Base-by-base conservation (phyloP, 2,329 filamentous ascomycete species). In the Teratosphaeria nubilosa region DNA sequence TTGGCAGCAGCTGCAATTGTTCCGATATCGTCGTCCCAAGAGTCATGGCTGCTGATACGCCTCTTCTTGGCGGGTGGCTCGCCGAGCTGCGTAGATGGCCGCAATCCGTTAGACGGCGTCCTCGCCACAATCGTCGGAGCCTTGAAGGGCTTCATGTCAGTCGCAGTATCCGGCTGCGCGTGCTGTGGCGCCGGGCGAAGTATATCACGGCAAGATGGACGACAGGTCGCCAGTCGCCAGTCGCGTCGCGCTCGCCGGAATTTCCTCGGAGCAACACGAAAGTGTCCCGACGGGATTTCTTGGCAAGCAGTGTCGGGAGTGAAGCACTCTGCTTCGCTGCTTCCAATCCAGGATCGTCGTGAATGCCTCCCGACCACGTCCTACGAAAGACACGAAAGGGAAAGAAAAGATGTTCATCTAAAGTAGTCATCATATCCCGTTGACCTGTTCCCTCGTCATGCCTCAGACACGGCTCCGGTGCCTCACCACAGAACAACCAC, bases 11-110 rank as follows among this genome's bases (percentile, higher is more conserved):
- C 63, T 37, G 64, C 56, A 7, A 67, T 58, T 1, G 66, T 59
- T 50, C 65, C 58, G 16, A 62, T 52, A 48, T 62, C 55, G 57
- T 67, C 65, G 13, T 63, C 60, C 32, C 60, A 62, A 45, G 66
- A 67, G 51, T 65, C 57, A 48, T 73, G 67, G 14, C 67, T 63
- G 50, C 71, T 74, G 34, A 74, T 70, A 53, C 75, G 71, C 51
- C 74, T 70, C 63, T 73, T 76, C 66, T 77, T 77, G 13, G 64
- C 60, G n/a, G 74, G 72, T 53, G 74, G 75, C 57, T 66, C 63
- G 22, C 55, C 56, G 51, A 48, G 25, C 51, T 30, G 30, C 20
- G 20, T 22, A 16, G 51, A 53, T 13, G 45, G n/a, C 10, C n/a
- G 48, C n/a, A 11, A 16, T 24, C 22, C 24, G 16, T 56, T 34